Evolutionary conservation across 352 stramenopile genomes (phyloP), one percentile per base, ranked within the genome.

Genomic region (Phytophthora gonapodyides): DNA sequence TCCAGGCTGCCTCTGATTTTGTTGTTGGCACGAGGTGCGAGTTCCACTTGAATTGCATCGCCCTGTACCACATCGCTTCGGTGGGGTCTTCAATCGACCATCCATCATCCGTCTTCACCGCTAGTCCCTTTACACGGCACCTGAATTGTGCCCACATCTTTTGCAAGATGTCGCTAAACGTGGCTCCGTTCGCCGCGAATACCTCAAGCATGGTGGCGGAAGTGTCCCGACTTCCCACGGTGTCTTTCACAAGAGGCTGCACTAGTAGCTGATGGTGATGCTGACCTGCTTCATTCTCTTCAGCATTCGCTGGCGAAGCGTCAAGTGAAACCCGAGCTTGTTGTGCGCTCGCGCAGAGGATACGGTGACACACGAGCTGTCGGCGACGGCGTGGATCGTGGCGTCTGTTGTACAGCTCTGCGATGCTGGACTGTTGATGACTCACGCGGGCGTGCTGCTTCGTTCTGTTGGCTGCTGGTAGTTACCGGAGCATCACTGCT

Each of bases 1-100:
- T 62, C 35, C 44, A 62, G 6, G 16, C 45, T 36, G 47, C 15
- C 35, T 62, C 43, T 5, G 42, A 27, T 44, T 55, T 62, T 19
- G 44, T 43, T 5, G 19, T 48, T 7, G 21, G 21, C 6, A 61
- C 35, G 13, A 61, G 13, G 27, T 61, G 42, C 2, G 8, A 24
- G 1, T 62, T 55, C 44, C 37, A 49, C 54, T 55, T 55, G 44
- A 62, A 55, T 17, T 62, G 43, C 54, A 55, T 54, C 2, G 42
- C 19, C 2, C n/a, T 30, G 5, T 2, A 33, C 42, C 42, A 61
- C 9, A 5, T 35, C 12, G 5, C 34, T 17, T 54, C 54, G 6
- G 33, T 48, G 13, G 42, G 38, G 6, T 8, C 11, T 48, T 53
- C 43, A 27, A 48, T 61, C 5, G 19, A 54, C 35, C 54, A 54